A percentile compares a stretch with the other conserved stretches of the same genome.
Conservation (phyloP, 306 rosid genomes). For the Acmispon strigosus region DNA sequence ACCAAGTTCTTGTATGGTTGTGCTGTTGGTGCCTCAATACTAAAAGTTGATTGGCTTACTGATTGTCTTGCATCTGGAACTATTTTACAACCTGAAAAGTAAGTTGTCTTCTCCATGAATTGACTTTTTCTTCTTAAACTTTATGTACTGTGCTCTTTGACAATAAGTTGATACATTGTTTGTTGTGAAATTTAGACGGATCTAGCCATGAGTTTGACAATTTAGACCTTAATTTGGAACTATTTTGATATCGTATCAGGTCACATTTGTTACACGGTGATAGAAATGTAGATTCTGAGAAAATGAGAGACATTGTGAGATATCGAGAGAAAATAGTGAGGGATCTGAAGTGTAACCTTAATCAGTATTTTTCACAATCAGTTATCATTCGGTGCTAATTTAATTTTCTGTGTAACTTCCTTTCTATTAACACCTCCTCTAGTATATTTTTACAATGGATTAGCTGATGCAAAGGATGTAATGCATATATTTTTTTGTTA, state of each 20-base stretch:
- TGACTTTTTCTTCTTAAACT: not conserved
- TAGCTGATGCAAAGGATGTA: not conserved
- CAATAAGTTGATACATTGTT: not conserved
- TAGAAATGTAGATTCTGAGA: not conserved
- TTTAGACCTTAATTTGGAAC: not conserved
- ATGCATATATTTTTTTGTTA: not conserved
- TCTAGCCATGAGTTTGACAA: constrained; percentile 10
- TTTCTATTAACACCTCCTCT: not conserved
- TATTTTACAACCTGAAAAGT: constrained; percentile 63
- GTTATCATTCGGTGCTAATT: not conserved
- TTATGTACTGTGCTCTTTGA: not conserved
- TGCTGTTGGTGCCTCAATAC: constrained; percentile 66
- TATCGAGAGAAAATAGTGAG: not conserved
- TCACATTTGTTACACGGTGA: not conserved
- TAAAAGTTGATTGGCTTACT: constrained; percentile 67
- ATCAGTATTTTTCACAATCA: not conserved
- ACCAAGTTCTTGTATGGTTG: constrained; percentile 84
- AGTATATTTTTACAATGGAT: not conserved
- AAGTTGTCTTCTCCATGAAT: constrained; percentile 32
- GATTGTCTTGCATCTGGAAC: constrained; percentile 62
- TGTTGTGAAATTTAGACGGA: not conserved
- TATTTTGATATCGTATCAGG: not conserved
- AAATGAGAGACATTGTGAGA: not conserved
- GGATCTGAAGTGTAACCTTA: not conserved
- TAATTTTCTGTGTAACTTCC: not conserved